Evolutionary conservation across 2,329 filamentous ascomycete species (phyloP).

Genomic region (Stachybotrys elegans): DNA sequence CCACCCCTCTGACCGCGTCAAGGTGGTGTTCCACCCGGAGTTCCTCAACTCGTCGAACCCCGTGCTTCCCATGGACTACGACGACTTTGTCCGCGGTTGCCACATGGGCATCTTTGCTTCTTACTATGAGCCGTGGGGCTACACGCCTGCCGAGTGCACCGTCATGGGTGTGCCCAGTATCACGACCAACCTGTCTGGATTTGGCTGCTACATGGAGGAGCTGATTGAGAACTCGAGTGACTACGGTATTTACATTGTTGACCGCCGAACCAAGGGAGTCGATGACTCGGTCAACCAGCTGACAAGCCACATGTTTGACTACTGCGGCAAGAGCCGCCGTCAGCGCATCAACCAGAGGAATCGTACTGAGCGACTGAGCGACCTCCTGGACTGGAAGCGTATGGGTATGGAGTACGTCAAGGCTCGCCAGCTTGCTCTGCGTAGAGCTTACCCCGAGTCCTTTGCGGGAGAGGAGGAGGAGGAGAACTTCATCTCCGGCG

Average conservation of each 20-base stretch:
- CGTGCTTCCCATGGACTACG: conserved; percentile 91
- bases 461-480: conserved; percentile 79
- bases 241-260: conserved; percentile 98
- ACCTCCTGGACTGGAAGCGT: conserved; percentile 96
- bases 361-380: conserved; percentile 88
- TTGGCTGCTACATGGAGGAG: conserved; percentile 99
- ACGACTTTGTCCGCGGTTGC: conserved; percentile 96
- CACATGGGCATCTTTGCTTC: conserved; percentile 94
- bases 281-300: conserved; percentile 98
- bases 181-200: conserved; percentile 95
- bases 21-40: conserved; percentile 96
- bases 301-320: conserved; percentile 83
- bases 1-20: conserved; percentile 89
- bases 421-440: conserved; percentile 84
- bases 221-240: conserved; percentile 96
- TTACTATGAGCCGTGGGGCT: conserved; percentile 99
- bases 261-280: conserved; percentile 89
- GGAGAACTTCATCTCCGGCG: conserved; percentile 78
- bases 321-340: conserved; percentile 84
- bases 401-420: conserved; percentile 99
- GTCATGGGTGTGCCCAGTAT: conserved; percentile 99
- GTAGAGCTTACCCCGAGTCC: conserved; percentile 84
- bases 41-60: conserved; percentile 96
- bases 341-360: conserved; percentile 99
- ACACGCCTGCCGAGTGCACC: conserved; percentile 95